phyloP scores from a whole-genome alignment of 306 rosid species.

The Rosa rugosa region DNA sequence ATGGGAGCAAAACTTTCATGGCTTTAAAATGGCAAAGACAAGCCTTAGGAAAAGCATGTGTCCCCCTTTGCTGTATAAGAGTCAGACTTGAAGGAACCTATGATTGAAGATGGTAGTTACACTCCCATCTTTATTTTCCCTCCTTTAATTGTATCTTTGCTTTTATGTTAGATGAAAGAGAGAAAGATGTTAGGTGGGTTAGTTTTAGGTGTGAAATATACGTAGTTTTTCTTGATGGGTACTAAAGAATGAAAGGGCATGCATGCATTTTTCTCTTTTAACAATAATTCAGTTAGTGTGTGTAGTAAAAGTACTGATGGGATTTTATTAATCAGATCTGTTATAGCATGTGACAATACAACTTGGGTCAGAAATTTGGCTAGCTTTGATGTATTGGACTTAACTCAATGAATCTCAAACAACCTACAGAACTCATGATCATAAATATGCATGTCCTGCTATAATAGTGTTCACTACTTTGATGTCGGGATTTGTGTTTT shows the following conservation, averaged over 20 bases:
- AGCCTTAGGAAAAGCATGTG: slow-evolving; percentile 58
- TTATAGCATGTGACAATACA: slow-evolving; percentile 40
- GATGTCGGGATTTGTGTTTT: slow-evolving; percentile 19
- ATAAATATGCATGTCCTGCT: neutral
- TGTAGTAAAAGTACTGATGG: slow-evolving; percentile 30
- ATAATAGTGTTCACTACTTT: neutral
- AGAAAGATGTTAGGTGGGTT: slow-evolving; percentile 40
- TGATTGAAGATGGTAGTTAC: slow-evolving; percentile 60
- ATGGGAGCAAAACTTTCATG: slow-evolving; percentile 49
- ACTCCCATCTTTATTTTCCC: slow-evolving; percentile 56
- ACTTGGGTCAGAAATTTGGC: slow-evolving; percentile 36
- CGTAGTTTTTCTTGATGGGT: neutral
- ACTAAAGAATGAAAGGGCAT: slow-evolving; percentile 13
- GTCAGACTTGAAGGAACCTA: slow-evolving; percentile 40
- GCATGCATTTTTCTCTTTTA: slow-evolving; percentile 27
- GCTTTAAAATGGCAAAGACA: slow-evolving; percentile 54
- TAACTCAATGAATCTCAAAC: slow-evolving; percentile 31
- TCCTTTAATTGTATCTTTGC: slow-evolving; percentile 42
- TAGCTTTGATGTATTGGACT: slow-evolving; percentile 27
- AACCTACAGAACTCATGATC: slow-evolving; percentile 26
- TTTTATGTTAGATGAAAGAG: slow-evolving; percentile 36
- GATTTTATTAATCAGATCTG: slow-evolving; percentile 42
- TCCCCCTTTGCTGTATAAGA: slow-evolving; percentile 39
- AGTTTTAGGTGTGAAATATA: slow-evolving; percentile 31
- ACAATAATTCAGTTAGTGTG: slow-evolving; percentile 42